Conservation (phyloP, 768 basidiomycete species). For the Termitomyces sp. region DNA sequence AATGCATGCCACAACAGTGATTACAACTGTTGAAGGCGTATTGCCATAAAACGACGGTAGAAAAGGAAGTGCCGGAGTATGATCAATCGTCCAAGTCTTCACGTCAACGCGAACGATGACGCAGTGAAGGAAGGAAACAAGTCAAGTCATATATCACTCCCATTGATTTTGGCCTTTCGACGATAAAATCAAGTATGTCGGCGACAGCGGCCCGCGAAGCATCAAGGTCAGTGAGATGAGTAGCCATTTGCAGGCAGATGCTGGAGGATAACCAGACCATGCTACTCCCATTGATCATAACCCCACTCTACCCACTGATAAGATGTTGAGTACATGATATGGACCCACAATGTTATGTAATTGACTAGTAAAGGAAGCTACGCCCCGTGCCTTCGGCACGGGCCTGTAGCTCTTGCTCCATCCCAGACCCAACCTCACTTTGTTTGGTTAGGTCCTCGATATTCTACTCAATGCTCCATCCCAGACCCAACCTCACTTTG, state of each 20-base stretch:
- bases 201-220: not conserved
- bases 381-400: too few relatives aligned
- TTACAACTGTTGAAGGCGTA: not conserved
- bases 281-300: not conserved
- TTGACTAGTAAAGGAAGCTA: too few relatives aligned
- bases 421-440: too few relatives aligned
- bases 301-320: too few relatives aligned
- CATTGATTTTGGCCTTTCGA: not conserved
- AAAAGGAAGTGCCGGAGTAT: not conserved
- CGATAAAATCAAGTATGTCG: not conserved
- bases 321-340: too few relatives aligned
- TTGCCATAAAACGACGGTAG: not conserved
- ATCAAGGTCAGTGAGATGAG: not conserved
- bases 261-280: not conserved
- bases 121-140: not conserved
- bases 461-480: too few relatives aligned
- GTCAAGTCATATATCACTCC: not conserved
- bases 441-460: too few relatives aligned
- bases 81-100: not conserved
- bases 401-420: too few relatives aligned
- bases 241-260: not conserved
- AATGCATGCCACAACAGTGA: not conserved
- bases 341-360: too few relatives aligned
- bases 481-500: too few relatives aligned
- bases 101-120: not conserved